Percentiles rank a stretch among this genome's conserved stretches.
phyloP scores from a whole-genome alignment of 768 basidiomycete genomes.

The Paxillus involutus region DNA sequence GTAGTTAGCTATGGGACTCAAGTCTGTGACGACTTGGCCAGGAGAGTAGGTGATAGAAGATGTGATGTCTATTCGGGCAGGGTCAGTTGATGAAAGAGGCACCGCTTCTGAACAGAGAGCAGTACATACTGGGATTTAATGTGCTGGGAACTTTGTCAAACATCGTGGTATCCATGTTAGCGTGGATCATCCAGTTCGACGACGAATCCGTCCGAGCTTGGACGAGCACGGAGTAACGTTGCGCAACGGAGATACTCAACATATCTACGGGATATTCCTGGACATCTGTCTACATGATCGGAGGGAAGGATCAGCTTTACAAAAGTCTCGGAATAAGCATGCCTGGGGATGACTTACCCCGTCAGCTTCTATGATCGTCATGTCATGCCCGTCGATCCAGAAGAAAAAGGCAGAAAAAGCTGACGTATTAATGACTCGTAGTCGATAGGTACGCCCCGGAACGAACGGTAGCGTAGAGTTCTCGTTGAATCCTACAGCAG shows the following conservation, averaged over 20 bases:
- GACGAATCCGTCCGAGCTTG: slow-evolving; percentile 84
- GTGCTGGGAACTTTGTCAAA: slow-evolving; percentile 78
- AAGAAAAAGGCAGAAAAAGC: slow-evolving; percentile 78
- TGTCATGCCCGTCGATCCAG: slow-evolving; percentile 87
- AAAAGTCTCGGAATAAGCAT: not conserved
- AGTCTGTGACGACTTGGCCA: slow-evolving; percentile 49
- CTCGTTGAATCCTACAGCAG: slow-evolving; percentile 79
- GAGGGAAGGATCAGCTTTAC: not conserved
- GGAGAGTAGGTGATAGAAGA: slow-evolving; percentile 76
- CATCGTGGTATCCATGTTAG: slow-evolving; percentile 88
- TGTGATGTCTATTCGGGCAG: slow-evolving; percentile 61
- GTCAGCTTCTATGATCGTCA: slow-evolving; percentile 83
- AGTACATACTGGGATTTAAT: slow-evolving; percentile 68
- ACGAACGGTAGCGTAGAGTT: slow-evolving; percentile 81
- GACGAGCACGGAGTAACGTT: slow-evolving; percentile 92
- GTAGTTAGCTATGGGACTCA: slow-evolving; percentile 57
- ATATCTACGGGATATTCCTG: slow-evolving; percentile 72
- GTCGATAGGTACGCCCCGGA: slow-evolving; percentile 86
- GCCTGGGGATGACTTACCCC: slow-evolving; percentile 49
- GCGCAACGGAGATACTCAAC: slow-evolving; percentile 78
- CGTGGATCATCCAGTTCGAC: slow-evolving; percentile 86
- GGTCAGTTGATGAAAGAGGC: not conserved
- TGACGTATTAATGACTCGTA: slow-evolving; percentile 84
- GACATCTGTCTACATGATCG: slow-evolving; percentile 62
- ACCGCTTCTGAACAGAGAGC: not conserved